phyloP scores from a whole-genome alignment of 2,329 filamentous ascomycete species.

The Stylonectria norvegica region DNA sequence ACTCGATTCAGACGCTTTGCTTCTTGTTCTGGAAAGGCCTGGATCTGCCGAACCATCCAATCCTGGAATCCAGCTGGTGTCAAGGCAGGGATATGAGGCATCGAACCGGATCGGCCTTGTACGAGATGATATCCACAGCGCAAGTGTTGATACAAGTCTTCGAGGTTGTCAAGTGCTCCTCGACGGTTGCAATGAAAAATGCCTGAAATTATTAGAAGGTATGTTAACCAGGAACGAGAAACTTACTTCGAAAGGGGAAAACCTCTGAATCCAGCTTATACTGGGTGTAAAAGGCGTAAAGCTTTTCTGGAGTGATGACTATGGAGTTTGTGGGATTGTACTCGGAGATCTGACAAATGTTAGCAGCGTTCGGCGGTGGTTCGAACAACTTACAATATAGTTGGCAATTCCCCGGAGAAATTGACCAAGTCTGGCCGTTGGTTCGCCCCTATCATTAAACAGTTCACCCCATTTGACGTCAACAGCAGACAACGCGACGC shows the following conservation, averaged over 20 bases:
- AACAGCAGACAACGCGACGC: conserved; percentile 38
- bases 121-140: conserved; percentile 64
- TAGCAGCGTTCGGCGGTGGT: neutral
- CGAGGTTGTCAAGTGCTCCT: conserved; percentile 25
- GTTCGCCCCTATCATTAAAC: conserved; percentile 64
- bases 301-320: conserved; percentile 72
- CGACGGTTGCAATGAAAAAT: conserved; percentile 47
- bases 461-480: conserved; percentile 75
- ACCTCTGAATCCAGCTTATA: conserved; percentile 62
- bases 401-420: conserved; percentile 71
- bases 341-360: conserved; percentile 34
- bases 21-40: conserved; percentile 73
- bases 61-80: conserved; percentile 65
- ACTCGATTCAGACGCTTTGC: conserved; percentile 66
- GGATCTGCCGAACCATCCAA: conserved; percentile 71
- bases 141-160: conserved; percentile 52
- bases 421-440: conserved; percentile 65
- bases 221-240: too few species aligned
- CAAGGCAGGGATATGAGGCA: conserved; percentile 60
- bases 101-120: conserved; percentile 46
- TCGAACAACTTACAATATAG: conserved; percentile 60
- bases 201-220: conserved; percentile 35
- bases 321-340: conserved; percentile 39
- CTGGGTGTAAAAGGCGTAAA: conserved; percentile 68
- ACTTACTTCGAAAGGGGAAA: conserved; percentile 65